A percentile compares a stretch with the other conserved stretches of the same genome.
Evolutionary conservation across 2,329 filamentous ascomycete genomes (phyloP).

Genomic region (Beauveria rudraprayagi): DNA sequence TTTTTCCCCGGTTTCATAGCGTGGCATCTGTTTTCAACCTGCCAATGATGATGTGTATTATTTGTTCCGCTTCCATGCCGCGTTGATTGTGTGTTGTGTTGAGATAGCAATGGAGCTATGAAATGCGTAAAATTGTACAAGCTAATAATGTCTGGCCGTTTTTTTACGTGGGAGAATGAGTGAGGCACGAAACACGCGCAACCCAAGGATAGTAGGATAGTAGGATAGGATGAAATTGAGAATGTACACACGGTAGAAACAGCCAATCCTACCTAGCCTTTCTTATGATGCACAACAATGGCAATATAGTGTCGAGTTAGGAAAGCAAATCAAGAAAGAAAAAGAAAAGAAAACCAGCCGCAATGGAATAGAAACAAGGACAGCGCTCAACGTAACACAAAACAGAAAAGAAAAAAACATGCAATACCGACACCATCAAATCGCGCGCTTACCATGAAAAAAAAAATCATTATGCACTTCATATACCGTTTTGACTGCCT

Average conservation of each 20-base stretch:
- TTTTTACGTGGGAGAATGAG: neutral
- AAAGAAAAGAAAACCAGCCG: neutral
- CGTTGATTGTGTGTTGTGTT: neutral
- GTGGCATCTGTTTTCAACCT: neutral
- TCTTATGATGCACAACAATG: no score
- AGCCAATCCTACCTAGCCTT: no score
- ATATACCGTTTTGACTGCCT: no score
- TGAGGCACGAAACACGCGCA: neutral
- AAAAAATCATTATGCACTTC: neutral
- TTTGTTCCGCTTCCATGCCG: neutral
- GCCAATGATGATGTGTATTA: neutral
- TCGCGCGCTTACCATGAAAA: neutral
- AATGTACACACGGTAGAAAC: no score
- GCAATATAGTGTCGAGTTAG: neutral
- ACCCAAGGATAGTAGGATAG: neutral
- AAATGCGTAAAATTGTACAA: neutral
- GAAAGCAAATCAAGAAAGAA: neutral
- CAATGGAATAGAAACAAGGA: neutral
- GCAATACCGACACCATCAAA: neutral
- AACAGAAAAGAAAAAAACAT: neutral
- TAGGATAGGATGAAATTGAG: neutral
- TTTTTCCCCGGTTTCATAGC: neutral
- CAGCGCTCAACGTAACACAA: neutral
- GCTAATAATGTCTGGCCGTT: neutral
- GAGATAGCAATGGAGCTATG: neutral